Evolutionary conservation across 768 basidiomycete genomes (phyloP).

Genomic region (Tulasnella sp.): DNA sequence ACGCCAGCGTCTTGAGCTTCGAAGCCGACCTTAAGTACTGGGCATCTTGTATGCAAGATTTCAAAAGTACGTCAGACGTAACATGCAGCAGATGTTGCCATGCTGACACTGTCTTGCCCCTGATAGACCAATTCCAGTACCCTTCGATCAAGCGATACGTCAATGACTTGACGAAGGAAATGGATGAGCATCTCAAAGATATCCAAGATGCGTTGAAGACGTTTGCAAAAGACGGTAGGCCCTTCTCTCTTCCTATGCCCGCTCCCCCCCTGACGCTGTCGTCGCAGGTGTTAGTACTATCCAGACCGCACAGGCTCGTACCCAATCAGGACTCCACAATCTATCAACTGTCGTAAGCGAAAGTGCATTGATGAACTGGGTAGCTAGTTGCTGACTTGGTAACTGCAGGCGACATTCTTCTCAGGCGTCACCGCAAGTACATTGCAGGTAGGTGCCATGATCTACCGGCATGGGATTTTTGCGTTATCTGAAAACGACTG

Average conservation of each 20-base stretch:
- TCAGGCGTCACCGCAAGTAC: slow-evolving; percentile 15
- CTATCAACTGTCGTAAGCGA: slow-evolving; percentile 14
- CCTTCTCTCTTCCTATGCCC: background rate
- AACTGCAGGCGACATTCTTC: slow-evolving; percentile 12
- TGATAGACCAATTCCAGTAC: slow-evolving; percentile 54
- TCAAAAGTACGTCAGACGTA: slow-evolving; percentile 36
- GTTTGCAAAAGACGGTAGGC: slow-evolving; percentile 61
- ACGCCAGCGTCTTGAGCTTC: slow-evolving; percentile 53
- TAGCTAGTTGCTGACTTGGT: background rate
- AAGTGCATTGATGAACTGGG: background rate
- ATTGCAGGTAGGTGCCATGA: background rate
- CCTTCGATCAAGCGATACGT: slow-evolving; percentile 64
- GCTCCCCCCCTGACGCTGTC: background rate
- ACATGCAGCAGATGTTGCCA: slow-evolving; percentile 4
- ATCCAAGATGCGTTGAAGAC: slow-evolving; percentile 56
- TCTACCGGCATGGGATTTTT: no score
- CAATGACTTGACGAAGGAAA: slow-evolving; percentile 51
- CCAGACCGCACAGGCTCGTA: slow-evolving; percentile 3
- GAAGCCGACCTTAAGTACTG: slow-evolving; percentile 69
- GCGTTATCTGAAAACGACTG: no score
- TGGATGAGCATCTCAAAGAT: slow-evolving; percentile 61
- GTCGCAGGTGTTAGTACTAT: background rate
- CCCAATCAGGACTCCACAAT: slow-evolving; percentile 11
- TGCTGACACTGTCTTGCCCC: background rate
- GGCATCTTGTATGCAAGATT: slow-evolving; percentile 59